Evolutionary conservation across 306 rosid genomes (phyloP).

Genomic region (Cicer pinnatifidum): DNA sequence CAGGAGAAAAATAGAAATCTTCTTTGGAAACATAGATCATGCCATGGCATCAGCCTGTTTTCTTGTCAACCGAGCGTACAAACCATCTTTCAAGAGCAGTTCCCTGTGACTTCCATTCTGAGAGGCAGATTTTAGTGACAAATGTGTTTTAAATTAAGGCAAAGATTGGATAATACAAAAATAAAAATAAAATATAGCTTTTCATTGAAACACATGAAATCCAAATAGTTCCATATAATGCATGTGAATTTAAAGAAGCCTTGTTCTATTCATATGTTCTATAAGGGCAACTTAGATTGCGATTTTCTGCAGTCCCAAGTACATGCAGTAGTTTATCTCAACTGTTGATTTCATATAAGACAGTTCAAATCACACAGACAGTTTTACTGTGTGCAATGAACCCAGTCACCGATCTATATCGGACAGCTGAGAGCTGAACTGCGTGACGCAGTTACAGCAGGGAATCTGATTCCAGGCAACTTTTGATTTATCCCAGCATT

Average conservation of each 20-base stretch:
- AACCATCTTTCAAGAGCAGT: slow-evolving; percentile 74
- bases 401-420: too few species aligned
- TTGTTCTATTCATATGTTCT: slow-evolving; percentile 1
- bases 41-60: slow-evolving; percentile 82
- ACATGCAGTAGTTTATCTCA: too few species aligned
- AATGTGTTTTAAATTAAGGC: slow-evolving; percentile 12
- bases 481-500: slow-evolving; percentile 2
- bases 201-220: slow-evolving; percentile 21
- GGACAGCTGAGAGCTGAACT: too few species aligned
- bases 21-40: slow-evolving; percentile 45
- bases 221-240: slow-evolving; percentile 33
- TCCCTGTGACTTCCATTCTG: slow-evolving; percentile 87
- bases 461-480: not conserved
- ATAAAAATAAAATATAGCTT: not conserved
- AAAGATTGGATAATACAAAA: slow-evolving; percentile 5
- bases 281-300: not conserved
- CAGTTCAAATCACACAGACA: too few species aligned
- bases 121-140: slow-evolving; percentile 33
- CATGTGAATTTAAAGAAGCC: not conserved
- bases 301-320: too few species aligned
- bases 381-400: too few species aligned
- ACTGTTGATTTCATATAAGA: too few species aligned
- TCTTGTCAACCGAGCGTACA: slow-evolving; percentile 77
- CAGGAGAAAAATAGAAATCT: slow-evolving; percentile 31
- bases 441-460: too few species aligned